A percentile compares a stretch with the other conserved stretches of the same genome.
These are phyloP conservation scores for Aureobasidium sp. DNA, from an alignment of 2,329 filamentous ascomycete genomes.

Conservation along the genomic window DNA sequence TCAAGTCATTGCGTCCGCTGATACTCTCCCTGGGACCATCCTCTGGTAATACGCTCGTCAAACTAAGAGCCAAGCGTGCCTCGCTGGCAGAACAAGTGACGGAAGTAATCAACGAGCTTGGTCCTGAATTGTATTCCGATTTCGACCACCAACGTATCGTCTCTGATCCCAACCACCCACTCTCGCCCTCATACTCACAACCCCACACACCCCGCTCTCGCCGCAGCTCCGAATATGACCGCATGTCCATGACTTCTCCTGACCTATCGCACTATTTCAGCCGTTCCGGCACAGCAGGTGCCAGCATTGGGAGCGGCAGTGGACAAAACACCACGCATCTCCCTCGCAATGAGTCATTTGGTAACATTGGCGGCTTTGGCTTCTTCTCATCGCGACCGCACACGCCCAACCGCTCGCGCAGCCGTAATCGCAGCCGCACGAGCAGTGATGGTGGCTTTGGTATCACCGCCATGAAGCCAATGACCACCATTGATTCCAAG, in stretches of 20 bases:
- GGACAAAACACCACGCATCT: conserved; percentile 45
- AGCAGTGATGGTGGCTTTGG: conserved; percentile 42
- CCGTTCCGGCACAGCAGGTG: conserved; percentile 18
- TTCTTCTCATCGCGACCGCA: conserved; percentile 85
- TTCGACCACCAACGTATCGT: conserved; percentile 73
- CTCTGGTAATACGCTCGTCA: conserved; percentile 75
- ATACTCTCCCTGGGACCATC: conserved; percentile 77
- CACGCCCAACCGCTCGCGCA: conserved; percentile 68
- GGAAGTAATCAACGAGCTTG: conserved; percentile 87
- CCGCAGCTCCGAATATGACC: conserved; percentile 17
- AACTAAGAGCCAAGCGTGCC: conserved; percentile 64
- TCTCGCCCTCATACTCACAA: conserved; percentile 23
- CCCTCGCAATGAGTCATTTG: conserved; percentile 88
- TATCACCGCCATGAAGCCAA: conserved; percentile 60
- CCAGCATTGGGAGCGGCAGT: conserved; percentile 32
- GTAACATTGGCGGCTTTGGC: conserved; percentile 77
- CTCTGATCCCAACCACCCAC: conserved; percentile 40
- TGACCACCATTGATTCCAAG: conserved; percentile 60
- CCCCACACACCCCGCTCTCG: conserved; percentile 22
- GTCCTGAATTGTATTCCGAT: conserved; percentile 95
- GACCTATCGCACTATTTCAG: conserved; percentile 16
- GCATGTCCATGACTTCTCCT: conserved; percentile 19
- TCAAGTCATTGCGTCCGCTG: conserved; percentile 87
- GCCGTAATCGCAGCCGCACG: conserved; percentile 55
- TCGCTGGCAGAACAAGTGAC: conserved; percentile 77